Conservation (phyloP, 2,329 filamentous ascomycete genomes). For the Talaromyces pinophilus region DNA sequence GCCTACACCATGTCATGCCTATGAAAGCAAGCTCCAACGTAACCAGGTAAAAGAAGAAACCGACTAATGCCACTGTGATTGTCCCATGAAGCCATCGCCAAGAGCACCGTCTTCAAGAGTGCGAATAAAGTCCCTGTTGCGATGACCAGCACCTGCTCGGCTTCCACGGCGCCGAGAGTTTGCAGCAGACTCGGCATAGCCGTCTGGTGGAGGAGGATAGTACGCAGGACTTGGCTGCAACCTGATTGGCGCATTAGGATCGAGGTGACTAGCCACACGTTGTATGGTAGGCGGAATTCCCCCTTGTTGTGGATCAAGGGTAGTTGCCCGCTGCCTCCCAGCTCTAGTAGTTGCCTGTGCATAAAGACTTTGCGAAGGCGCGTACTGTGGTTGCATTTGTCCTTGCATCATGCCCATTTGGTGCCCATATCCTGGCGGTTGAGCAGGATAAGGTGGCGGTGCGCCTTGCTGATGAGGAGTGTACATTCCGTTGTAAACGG, state of each 20-base stretch:
- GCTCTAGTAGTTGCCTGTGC: conserved; percentile 74
- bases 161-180: conserved; percentile 74
- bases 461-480: conserved; percentile 64
- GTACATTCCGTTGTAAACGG: conserved; percentile 82
- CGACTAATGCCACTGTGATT: conserved; percentile 69
- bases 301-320: conserved; percentile 91
- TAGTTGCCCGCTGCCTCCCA: conserved; percentile 85
- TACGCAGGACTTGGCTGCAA: conserved; percentile 95
- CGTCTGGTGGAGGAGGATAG: conserved; percentile 89
- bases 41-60: background rate
- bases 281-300: conserved; percentile 92
- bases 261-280: conserved; percentile 90
- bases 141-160: conserved; percentile 57
- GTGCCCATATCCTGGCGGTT: conserved; percentile 68
- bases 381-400: conserved; percentile 68
- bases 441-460: conserved; percentile 77
- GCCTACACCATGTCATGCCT: background rate
- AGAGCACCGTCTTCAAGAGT: conserved; percentile 92
- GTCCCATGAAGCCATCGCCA: conserved; percentile 83
- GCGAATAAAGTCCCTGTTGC: conserved; percentile 85
- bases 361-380: conserved; percentile 70
- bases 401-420: conserved; percentile 70
- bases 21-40: background rate
- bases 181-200: conserved; percentile 67
- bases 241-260: conserved; percentile 90